These are phyloP conservation scores for Mucor sp. DNA, from an alignment of 371 early-diverging fungal species.

Conservation along the genomic window DNA sequence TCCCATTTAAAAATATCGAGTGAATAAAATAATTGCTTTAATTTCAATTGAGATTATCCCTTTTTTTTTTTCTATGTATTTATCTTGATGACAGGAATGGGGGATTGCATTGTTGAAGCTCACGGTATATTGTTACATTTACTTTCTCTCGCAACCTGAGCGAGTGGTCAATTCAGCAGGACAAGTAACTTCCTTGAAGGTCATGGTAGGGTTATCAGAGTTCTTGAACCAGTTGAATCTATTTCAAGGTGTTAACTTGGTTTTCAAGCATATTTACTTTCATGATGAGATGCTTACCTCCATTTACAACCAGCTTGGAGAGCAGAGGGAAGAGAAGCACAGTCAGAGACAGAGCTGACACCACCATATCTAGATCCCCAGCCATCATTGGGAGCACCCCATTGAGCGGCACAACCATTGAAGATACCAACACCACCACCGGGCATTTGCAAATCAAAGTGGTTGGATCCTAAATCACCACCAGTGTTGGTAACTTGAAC, in stretches of 20 bases:
- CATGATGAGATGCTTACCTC: constrained; percentile 13
- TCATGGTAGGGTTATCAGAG: constrained; percentile 43
- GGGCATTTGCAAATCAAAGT: constrained; percentile 54
- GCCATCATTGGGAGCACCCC: constrained; percentile 32
- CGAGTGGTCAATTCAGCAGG: constrained; percentile 33
- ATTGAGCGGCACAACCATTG: constrained; percentile 45
- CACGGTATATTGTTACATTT: not conserved
- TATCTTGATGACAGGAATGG: not conserved
- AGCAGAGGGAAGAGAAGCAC: constrained; percentile 32
- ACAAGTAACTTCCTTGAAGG: constrained; percentile 46
- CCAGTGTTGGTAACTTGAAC: constrained; percentile 56
- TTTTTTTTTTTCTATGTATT: not conserved
- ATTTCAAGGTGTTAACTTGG: not conserved
- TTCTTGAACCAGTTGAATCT: constrained; percentile 48
- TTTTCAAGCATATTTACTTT: not conserved
- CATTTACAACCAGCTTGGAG: constrained; percentile 49
- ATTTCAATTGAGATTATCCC: not conserved
- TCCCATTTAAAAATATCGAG: not conserved
- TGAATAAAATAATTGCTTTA: not conserved
- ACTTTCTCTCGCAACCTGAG: constrained; percentile 39
- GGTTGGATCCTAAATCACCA: constrained; percentile 39
- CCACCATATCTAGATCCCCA: constrained; percentile 53
- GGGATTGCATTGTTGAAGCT: not conserved
- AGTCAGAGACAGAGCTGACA: constrained; percentile 27
- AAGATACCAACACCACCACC: constrained; percentile 54